Evolutionary conservation across 805 yeast species (phyloP).

Genomic region (Starmerella bombi): DNA sequence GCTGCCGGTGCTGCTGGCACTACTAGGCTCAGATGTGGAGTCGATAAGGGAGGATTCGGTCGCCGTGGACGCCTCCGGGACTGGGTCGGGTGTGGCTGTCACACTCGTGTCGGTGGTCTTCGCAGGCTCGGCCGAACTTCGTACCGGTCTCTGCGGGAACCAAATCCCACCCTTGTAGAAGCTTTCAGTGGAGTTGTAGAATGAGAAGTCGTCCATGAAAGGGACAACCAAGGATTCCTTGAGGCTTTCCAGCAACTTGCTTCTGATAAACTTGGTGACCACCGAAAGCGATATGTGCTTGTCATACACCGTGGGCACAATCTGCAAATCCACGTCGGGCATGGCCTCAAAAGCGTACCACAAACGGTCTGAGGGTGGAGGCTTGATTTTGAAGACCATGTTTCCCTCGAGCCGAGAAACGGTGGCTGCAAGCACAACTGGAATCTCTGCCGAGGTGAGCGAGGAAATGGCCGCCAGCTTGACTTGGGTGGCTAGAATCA

Average conservation of each 20-base stretch:
- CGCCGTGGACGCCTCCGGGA: background rate
- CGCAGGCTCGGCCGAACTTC: background rate
- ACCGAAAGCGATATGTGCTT: constrained; percentile 65
- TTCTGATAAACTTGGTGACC: constrained; percentile 67
- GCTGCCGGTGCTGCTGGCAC: background rate
- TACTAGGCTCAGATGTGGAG: background rate
- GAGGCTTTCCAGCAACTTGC: constrained; percentile 64
- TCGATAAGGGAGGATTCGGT: background rate
- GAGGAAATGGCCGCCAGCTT: constrained; percentile 62
- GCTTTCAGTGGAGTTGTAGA: constrained; percentile 51
- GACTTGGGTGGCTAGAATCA: constrained; percentile 70
- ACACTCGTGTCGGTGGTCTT: too few species aligned
- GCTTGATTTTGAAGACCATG: constrained; percentile 53
- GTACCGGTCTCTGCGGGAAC: constrained; percentile 33
- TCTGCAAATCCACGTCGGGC: constrained; percentile 60
- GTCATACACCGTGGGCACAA: constrained; percentile 86
- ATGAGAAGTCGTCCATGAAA: constrained; percentile 73
- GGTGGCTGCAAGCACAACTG: constrained; percentile 55
- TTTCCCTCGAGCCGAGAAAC: constrained; percentile 63
- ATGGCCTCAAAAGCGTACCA: constrained; percentile 81
- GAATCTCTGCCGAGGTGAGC: constrained; percentile 61
- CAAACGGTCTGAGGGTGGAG: constrained; percentile 79
- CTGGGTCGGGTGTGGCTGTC: too few species aligned
- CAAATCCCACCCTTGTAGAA: constrained; percentile 88
- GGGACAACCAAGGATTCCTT: constrained; percentile 74